Evolutionary conservation across 345 rosid species (phyloP).

Genomic region (Syzygium jambos): DNA sequence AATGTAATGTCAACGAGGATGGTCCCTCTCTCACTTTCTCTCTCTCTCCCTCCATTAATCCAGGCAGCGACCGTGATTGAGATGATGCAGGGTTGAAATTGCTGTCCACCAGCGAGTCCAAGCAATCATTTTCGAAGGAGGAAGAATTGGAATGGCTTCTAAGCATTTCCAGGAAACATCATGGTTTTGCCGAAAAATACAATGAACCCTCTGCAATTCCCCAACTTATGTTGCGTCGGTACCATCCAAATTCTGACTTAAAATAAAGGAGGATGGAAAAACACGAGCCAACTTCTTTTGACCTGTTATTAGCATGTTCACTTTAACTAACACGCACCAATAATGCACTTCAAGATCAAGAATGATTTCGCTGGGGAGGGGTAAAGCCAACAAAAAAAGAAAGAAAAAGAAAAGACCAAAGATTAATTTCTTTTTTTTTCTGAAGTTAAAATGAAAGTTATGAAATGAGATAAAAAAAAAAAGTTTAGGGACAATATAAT

Average conservation of each 20-base stretch:
- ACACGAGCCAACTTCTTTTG: neutral
- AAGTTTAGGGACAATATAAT: neutral
- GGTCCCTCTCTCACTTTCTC: neutral
- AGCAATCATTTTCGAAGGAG: neutral
- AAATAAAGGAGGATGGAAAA: neutral
- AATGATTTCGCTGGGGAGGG: neutral
- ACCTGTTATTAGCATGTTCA: neutral
- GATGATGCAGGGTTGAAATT: neutral
- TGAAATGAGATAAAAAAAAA: neutral
- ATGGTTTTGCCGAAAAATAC: neutral
- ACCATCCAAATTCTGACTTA: neutral
- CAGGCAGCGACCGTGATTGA: neutral
- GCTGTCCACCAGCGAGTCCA: neutral
- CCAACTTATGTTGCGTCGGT: neutral
- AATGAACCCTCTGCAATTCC: neutral
- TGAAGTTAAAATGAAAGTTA: neutral
- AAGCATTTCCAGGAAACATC: constrained; percentile 1
- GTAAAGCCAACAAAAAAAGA: neutral
- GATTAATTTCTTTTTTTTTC: neutral
- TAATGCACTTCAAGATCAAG: neutral
- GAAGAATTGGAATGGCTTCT: neutral
- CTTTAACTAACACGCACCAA: neutral
- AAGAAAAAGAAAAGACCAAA: no score
- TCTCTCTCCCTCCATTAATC: neutral
- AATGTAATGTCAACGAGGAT: neutral